A percentile compares a stretch with the other conserved stretches of the same genome.
Evolutionary conservation across 2,329 filamentous ascomycete genomes (phyloP).

Genomic region (Pseudocercospora fuligena): DNA sequence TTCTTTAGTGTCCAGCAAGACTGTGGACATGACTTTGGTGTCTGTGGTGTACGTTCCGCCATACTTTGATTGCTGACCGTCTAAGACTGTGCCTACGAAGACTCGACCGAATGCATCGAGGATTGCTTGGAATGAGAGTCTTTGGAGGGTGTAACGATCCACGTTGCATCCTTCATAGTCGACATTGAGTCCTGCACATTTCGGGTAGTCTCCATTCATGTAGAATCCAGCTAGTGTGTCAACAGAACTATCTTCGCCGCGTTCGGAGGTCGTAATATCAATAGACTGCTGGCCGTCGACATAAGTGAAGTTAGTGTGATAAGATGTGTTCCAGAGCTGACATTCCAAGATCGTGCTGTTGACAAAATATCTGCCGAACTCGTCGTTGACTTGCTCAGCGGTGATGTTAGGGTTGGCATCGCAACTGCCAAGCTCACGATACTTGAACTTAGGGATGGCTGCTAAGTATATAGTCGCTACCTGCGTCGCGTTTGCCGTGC

Average conservation of each 20-base stretch:
- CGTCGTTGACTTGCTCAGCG: not conserved
- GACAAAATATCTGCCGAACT: not conserved
- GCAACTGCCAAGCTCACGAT: conserved; percentile 1
- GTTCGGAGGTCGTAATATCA: not conserved
- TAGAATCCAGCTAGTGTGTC: conserved; percentile 11
- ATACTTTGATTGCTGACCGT: not conserved
- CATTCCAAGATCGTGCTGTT: conserved; percentile 8
- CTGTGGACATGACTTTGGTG: conserved; percentile 7
- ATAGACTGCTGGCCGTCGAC: conserved; percentile 6
- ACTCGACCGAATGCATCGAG: conserved; percentile 10
- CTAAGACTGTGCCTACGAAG: conserved; percentile 4
- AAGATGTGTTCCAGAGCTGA: conserved; percentile 12
- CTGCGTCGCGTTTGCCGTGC: conserved; percentile 1
- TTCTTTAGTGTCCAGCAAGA: conserved; percentile 1
- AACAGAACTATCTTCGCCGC: not conserved
- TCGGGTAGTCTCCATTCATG: not conserved
- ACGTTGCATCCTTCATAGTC: not conserved
- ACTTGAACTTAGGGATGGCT: not conserved
- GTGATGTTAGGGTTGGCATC: not conserved
- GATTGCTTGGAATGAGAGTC: conserved; percentile 11
- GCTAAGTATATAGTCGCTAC: conserved; percentile 11
- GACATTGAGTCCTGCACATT: conserved; percentile 3
- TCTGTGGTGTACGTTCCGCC: not conserved
- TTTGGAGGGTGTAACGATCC: not conserved
- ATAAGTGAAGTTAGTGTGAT: not conserved